A percentile compares a stretch with the other conserved stretches of the same genome.
phyloP scores from a whole-genome alignment of 352 stramenopile genomes.

The Globisporangium alternatum region DNA sequence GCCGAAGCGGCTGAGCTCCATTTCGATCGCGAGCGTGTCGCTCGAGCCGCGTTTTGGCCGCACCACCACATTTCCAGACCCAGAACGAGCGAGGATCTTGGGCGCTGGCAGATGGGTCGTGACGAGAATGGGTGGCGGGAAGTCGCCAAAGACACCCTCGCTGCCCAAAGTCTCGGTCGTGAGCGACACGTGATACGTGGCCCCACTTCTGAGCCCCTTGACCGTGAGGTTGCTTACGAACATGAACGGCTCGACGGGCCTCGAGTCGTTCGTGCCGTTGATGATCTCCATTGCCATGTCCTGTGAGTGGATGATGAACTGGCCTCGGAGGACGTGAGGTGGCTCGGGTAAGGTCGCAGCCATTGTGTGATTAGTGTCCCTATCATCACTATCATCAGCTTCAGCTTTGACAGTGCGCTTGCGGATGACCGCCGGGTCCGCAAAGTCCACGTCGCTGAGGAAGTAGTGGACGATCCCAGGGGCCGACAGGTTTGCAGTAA shows the following conservation, averaged over 20 bases:
- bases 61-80: conserved; percentile 18
- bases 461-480: conserved; percentile 74
- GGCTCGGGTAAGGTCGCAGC: neutral
- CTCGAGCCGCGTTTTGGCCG: conserved; percentile 36
- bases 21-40: conserved; percentile 45
- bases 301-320: conserved; percentile 30
- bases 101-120: conserved; percentile 54
- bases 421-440: conserved; percentile 59
- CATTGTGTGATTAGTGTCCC: neutral
- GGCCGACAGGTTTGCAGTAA: conserved; percentile 61
- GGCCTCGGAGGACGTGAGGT: conserved; percentile 48
- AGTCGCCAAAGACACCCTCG: conserved; percentile 68
- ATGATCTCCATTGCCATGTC: conserved; percentile 66
- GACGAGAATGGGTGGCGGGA: conserved; percentile 66
- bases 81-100: conserved; percentile 22
- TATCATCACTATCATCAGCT: neutral
- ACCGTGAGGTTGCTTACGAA: conserved; percentile 64
- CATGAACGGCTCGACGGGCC: conserved; percentile 50
- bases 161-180: conserved; percentile 66
- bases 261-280: conserved; percentile 72
- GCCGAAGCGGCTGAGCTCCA: conserved; percentile 55
- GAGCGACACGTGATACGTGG: conserved; percentile 74
- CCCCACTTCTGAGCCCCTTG: conserved; percentile 31
- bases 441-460: conserved; percentile 71
- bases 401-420: neutral